These are phyloP conservation scores for Acacia melanoxylon DNA, from an alignment of 306 rosid genomes.

Conservation along the genomic window DNA sequence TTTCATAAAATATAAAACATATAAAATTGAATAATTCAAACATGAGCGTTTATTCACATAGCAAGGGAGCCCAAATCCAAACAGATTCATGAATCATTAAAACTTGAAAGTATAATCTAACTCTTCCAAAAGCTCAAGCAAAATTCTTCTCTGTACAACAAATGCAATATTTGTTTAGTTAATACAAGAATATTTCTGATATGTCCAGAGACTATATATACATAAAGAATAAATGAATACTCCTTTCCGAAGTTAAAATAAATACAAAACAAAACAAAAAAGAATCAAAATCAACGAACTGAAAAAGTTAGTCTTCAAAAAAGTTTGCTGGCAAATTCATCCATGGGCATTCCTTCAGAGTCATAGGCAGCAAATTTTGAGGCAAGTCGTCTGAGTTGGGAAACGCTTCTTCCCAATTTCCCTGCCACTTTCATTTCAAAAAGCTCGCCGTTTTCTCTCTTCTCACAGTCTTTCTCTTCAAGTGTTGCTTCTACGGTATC, in stretches of 20 bases:
- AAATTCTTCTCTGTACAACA: neutral
- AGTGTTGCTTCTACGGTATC: conserved; percentile 22
- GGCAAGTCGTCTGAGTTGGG: neutral
- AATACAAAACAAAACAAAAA: neutral
- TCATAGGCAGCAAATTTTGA: neutral
- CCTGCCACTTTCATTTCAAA: neutral
- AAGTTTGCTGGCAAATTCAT: conserved; percentile 50
- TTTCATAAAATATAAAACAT: too few species aligned
- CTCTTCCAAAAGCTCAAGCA: too few species aligned
- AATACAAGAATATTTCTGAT: neutral
- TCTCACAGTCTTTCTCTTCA: neutral
- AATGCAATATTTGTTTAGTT: too few species aligned
- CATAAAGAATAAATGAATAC: neutral
- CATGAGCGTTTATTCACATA: too few species aligned
- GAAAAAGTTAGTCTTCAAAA: conserved; percentile 18
- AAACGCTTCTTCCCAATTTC: neutral
- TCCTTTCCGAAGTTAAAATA: neutral
- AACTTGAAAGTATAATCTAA: too few species aligned
- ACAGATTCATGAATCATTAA: too few species aligned
- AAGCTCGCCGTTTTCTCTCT: neutral
- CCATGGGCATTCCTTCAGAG: neutral
- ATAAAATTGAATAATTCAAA: too few species aligned
- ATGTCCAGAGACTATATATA: neutral
- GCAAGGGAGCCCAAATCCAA: too few species aligned
- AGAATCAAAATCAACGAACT: neutral